These are phyloP conservation scores for Alternaria sp. DNA, from an alignment of 2,329 filamentous ascomycete genomes.

Conservation along the genomic window DNA sequence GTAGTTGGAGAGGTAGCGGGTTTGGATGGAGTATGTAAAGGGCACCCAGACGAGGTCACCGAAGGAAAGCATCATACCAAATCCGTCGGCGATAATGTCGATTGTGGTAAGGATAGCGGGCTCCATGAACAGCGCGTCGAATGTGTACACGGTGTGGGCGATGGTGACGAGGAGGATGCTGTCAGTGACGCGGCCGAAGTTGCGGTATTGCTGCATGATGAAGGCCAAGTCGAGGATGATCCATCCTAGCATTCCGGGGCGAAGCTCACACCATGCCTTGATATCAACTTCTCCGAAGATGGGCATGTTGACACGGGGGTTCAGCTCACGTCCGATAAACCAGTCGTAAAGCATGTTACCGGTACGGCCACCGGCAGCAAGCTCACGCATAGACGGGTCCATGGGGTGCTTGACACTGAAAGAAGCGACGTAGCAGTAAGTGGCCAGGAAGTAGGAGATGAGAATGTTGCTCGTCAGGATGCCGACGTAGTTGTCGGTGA, in stretches of 20 bases:
- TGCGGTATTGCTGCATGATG: constrained; percentile 85
- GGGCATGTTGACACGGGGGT: constrained; percentile 81
- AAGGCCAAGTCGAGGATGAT: constrained; percentile 84
- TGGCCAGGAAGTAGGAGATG: constrained; percentile 74
- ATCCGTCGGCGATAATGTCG: constrained; percentile 90
- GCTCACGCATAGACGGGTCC: constrained; percentile 74
- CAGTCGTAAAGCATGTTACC: constrained; percentile 93
- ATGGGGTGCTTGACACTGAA: constrained; percentile 77
- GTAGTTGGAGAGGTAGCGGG: constrained; percentile 82
- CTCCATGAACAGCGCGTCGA: constrained; percentile 89
- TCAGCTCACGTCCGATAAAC: constrained; percentile 95
- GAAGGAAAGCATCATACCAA: constrained; percentile 93
- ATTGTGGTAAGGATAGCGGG: constrained; percentile 90
- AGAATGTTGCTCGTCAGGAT: constrained; percentile 83
- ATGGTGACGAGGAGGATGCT: constrained; percentile 80
- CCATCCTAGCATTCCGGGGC: constrained; percentile 92
- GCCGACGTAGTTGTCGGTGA: constrained; percentile 88
- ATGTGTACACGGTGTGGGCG: constrained; percentile 81
- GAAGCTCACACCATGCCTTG: constrained; percentile 86
- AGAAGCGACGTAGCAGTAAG: constrained; percentile 80
- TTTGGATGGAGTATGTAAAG: constrained; percentile 84
- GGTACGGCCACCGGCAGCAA: constrained; percentile 80
- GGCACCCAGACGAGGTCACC: constrained; percentile 94
- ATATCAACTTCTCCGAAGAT: constrained; percentile 86
- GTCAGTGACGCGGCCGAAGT: constrained; percentile 81